Base-by-base conservation (phyloP, 2,329 filamentous ascomycete species). In the Pezicula neosporulosa region DNA sequence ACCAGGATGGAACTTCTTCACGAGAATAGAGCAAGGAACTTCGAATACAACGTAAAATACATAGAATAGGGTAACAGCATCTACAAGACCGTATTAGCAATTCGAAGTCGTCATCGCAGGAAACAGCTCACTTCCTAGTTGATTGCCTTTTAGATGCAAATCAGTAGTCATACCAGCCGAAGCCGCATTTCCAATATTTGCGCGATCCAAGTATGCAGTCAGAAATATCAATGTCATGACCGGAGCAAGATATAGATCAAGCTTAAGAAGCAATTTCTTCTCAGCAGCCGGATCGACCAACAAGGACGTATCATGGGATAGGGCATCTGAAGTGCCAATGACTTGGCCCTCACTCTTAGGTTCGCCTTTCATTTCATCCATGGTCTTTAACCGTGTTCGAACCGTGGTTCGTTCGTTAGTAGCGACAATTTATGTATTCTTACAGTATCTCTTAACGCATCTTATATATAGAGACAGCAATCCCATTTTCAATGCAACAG, bases 191-290 rank as follows among this genome's bases (percentile, higher is more conserved):
- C 74, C 74, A 37, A 81, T 80, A 56, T 78, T 80, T 18, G 70
- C 70, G 49, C 80, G 71, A 62, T 84, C 81, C 38, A 82, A 67
- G 58, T 78, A 81, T 54, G 74, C 79, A 4, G 72, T 71, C 18
- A 83, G 60, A 54, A 81, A 83, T 4, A 81, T 70, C 44, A 80
- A 63, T 72, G 79, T 80, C 52, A 82, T 76, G 49, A 81, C 73
- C 0, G 76, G 77, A 4, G 73, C 70, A 47, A 80, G 72, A 3
- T 69, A 69, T 3, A 72, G 42, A 49, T 80, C 77, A 10, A 80
- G 64, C 52, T 78, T 78, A 18, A 66, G 61, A 5, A 80, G 68
- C 2, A 80, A 63, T 49, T 68, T 72, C 46, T 61, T 66, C 59
- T 79, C 77, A 48, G 72, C 73, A 18, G 60, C 66, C 1, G 70